Conservation (phyloP, 768 basidiomycete species). For the Cyclocybe cylindracea region DNA sequence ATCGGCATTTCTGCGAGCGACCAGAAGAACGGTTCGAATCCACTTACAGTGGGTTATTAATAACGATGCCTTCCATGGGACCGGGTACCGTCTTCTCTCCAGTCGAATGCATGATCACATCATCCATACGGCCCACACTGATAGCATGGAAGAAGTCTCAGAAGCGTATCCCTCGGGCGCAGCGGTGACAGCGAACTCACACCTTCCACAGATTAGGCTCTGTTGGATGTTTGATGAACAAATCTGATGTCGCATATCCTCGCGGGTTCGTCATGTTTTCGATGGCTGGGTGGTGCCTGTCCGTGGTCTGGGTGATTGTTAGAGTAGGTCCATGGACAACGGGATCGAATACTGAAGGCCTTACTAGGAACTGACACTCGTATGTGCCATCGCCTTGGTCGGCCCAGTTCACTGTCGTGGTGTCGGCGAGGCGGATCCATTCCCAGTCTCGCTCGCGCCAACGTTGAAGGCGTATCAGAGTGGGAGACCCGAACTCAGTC, state of each 20-base stretch:
- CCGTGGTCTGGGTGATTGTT: too few relatives aligned
- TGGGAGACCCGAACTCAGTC: slow-evolving; percentile 34
- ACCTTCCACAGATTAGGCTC: slow-evolving; percentile 1
- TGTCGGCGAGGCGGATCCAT: slow-evolving; percentile 31
- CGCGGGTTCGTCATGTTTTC: slow-evolving; percentile 31
- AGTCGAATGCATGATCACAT: slow-evolving; percentile 26
- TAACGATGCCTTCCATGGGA: slow-evolving; percentile 14
- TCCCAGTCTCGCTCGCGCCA: slow-evolving; percentile 26
- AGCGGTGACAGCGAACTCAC: not conserved
- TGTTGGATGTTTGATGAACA: slow-evolving; percentile 20
- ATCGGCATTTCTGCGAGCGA: too few relatives aligned
- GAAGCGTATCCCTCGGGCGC: not conserved
- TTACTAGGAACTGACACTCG: slow-evolving; percentile 40
- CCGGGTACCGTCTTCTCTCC: slow-evolving; percentile 28
- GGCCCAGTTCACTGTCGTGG: slow-evolving; percentile 31
- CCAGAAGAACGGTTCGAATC: too few relatives aligned
- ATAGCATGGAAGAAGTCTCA: not conserved
- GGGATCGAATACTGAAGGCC: not conserved
- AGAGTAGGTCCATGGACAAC: too few relatives aligned
- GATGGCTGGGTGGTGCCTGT: too few relatives aligned
- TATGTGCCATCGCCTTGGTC: slow-evolving; percentile 37
- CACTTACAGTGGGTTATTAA: too few relatives aligned
- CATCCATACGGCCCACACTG: slow-evolving; percentile 39
- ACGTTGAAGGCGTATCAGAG: slow-evolving; percentile 9
- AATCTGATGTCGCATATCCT: slow-evolving; percentile 39